Percentiles rank a stretch among this genome's conserved stretches.
phyloP scores from a whole-genome alignment of 2,329 filamentous ascomycete genomes.

The Chaetothyriales sp. region DNA sequence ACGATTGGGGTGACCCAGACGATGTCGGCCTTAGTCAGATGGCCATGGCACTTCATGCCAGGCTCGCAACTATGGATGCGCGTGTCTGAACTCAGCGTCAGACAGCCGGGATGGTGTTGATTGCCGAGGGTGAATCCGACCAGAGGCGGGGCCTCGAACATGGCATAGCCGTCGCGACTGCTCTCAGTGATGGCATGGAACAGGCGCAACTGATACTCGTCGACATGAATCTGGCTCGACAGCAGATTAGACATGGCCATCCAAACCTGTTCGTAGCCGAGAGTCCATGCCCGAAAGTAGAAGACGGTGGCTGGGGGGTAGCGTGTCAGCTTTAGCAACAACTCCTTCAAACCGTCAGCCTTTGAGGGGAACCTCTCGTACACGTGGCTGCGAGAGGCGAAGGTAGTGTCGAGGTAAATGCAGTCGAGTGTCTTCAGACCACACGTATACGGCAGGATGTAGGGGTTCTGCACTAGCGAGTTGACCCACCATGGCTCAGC shows the following conservation, averaged over 20 bases:
- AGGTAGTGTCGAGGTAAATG: constrained; percentile 83
- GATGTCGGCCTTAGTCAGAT: constrained; percentile 37
- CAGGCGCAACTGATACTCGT: constrained; percentile 62
- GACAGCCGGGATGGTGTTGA: constrained; percentile 51
- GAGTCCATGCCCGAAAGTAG: constrained; percentile 80
- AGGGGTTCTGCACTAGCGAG: constrained; percentile 54
- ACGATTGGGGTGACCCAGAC: constrained; percentile 72
- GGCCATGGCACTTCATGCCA: constrained; percentile 35
- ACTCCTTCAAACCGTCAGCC: constrained; percentile 59
- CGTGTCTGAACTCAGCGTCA: constrained; percentile 50
- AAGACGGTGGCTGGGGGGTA: constrained; percentile 68
- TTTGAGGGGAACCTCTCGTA: constrained; percentile 48
- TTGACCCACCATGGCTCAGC: constrained; percentile 78
- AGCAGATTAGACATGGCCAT: constrained; percentile 61
- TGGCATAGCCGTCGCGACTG: constrained; percentile 27
- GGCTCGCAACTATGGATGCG: constrained; percentile 79
- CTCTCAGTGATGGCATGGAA: constrained; percentile 50
- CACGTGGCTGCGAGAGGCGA: constrained; percentile 40
- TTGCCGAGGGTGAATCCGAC: constrained; percentile 67
- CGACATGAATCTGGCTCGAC: constrained; percentile 62
- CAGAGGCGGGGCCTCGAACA: constrained; percentile 52
- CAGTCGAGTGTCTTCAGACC: constrained; percentile 58
- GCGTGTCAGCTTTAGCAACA: constrained; percentile 51
- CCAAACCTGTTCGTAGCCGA: constrained; percentile 90
- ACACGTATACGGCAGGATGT: constrained; percentile 58